A percentile compares a stretch with the other conserved stretches of the same genome.
Evolutionary conservation across 2,329 filamentous ascomycete genomes (phyloP).

Genomic region (Fusarium solani-melongenae): DNA sequence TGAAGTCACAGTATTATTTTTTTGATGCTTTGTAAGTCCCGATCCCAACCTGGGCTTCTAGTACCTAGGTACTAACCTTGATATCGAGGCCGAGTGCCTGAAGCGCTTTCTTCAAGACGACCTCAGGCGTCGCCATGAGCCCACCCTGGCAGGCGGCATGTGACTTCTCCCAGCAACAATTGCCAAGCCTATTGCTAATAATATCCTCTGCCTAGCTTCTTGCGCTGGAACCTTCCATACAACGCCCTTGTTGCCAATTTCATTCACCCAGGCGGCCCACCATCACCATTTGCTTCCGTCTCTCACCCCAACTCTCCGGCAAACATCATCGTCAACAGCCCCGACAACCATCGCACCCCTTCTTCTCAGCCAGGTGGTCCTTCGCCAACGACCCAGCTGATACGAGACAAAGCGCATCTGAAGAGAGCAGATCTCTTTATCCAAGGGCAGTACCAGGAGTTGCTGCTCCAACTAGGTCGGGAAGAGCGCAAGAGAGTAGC

Average conservation of each 20-base stretch:
- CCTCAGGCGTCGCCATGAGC: background rate
- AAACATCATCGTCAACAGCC: background rate
- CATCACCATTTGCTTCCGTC: background rate
- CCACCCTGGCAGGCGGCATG: background rate
- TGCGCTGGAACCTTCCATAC: background rate
- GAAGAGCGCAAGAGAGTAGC: background rate
- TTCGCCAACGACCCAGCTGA: background rate
- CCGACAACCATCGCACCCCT: background rate
- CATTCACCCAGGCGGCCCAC: accelerated
- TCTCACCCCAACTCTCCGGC: background rate
- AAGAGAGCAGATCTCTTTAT: background rate
- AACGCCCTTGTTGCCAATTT: background rate
- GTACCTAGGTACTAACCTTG: background rate
- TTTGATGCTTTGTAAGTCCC: background rate
- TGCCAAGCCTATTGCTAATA: background rate
- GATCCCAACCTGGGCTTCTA: too few relatives aligned
- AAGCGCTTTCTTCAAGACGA: background rate
- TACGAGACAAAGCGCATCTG: background rate
- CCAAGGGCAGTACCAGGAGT: background rate
- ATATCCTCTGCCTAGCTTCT: background rate
- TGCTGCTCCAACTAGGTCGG: background rate
- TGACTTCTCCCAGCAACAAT: background rate
- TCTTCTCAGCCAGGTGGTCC: background rate
- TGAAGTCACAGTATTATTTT: background rate
- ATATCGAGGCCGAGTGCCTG: background rate